These are phyloP conservation scores for Cyclocybe aegerita DNA, from an alignment of 768 basidiomycete species.

Conservation along the genomic window DNA sequence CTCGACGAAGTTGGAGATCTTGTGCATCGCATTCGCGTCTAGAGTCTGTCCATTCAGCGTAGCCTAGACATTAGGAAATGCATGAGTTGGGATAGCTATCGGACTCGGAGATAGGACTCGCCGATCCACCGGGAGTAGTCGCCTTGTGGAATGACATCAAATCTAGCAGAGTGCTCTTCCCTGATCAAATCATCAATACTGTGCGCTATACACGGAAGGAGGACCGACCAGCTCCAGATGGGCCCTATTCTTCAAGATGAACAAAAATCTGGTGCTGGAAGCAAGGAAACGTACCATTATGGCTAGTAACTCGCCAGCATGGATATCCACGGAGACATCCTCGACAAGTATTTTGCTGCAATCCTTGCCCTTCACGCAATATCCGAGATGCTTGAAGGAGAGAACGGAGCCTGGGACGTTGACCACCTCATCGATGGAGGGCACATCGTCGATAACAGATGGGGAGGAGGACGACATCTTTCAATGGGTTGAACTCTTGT, in stretches of 20 bases:
- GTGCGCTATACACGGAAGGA: background rate
- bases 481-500: no score
- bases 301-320: conserved; percentile 38
- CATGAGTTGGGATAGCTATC: no score
- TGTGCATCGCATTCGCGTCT: conserved; percentile 29
- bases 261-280: background rate
- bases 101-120: conserved; percentile 13
- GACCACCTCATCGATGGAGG: background rate
- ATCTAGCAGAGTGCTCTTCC: conserved; percentile 46
- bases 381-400: conserved; percentile 33
- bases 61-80: conserved; percentile 17
- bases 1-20: conserved; percentile 52
- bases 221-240: conserved; percentile 40
- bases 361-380: conserved; percentile 23
- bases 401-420: conserved; percentile 24
- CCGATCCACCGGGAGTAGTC: conserved; percentile 26
- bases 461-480: background rate
- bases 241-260: conserved; percentile 27
- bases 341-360: conserved; percentile 32
- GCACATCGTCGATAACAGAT: background rate
- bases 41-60: conserved; percentile 31
- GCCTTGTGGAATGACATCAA: conserved; percentile 42
- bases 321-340: conserved; percentile 38
- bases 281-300: conserved; percentile 33
- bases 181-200: conserved; percentile 14